These are phyloP conservation scores for Pythium dissotocum DNA, from an alignment of 352 stramenopile species.

Conservation along the genomic window DNA sequence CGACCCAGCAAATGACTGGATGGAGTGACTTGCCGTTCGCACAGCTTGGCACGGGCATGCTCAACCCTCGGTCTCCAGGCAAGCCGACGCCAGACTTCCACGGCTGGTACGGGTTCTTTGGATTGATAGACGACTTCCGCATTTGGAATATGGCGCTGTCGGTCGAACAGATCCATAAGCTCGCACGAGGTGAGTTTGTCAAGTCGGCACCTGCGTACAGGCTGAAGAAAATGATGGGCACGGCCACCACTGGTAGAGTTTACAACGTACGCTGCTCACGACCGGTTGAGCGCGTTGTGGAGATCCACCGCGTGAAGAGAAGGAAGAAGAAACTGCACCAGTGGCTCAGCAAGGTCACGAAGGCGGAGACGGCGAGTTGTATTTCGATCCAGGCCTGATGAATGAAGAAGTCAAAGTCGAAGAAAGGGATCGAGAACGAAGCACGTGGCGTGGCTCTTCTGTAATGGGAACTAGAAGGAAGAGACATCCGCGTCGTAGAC, in stretches of 20 bases:
- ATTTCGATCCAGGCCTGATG: conserved; percentile 23
- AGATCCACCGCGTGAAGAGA: conserved; percentile 18
- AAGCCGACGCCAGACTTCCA: conserved; percentile 47
- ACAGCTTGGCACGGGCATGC: conserved; percentile 60
- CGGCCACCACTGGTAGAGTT: conserved; percentile 10
- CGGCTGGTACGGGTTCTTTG: conserved; percentile 73
- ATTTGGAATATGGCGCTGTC: conserved; percentile 41
- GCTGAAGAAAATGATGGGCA: conserved; percentile 18
- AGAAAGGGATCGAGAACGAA: background rate
- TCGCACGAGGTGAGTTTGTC: conserved; percentile 19
- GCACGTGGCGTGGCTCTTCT: background rate
- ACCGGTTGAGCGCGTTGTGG: conserved; percentile 19
- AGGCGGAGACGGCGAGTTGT: conserved; percentile 20
- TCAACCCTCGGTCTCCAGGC: conserved; percentile 43
- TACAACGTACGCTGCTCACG: conserved; percentile 24
- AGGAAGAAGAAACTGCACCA: conserved; percentile 24
- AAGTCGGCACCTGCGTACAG: conserved; percentile 20
- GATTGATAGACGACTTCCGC: conserved; percentile 56
- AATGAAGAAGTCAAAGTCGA: background rate
- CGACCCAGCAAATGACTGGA: conserved; percentile 33
- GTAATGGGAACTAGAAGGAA: background rate
- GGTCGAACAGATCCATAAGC: conserved; percentile 20
- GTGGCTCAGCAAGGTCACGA: conserved; percentile 23
- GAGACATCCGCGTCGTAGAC: background rate
- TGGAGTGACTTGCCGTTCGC: conserved; percentile 53